phyloP scores from a whole-genome alignment of 2,329 filamentous ascomycete genomes.

The Colletotrichum musicola region DNA sequence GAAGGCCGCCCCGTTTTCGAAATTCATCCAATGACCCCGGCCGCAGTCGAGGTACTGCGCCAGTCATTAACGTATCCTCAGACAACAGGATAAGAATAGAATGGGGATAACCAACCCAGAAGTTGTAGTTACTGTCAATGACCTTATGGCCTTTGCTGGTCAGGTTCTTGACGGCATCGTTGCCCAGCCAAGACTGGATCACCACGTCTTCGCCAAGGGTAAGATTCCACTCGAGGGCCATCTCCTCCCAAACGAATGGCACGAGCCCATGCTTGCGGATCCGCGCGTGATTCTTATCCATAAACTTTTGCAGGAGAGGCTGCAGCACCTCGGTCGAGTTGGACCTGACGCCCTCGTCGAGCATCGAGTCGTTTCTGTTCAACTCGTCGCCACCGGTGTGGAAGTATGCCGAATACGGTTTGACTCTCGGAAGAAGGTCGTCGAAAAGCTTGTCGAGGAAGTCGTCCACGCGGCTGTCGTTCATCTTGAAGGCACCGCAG shows the following conservation, averaged over 20 bases:
- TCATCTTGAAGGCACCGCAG: constrained; percentile 81
- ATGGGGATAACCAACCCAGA: constrained; percentile 69
- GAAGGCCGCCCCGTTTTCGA: constrained; percentile 67
- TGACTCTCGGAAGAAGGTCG: constrained; percentile 81
- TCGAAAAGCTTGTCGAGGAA: constrained; percentile 80
- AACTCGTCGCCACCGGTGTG: constrained; percentile 92
- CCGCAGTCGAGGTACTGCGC: constrained; percentile 85
- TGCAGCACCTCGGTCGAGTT: constrained; percentile 74
- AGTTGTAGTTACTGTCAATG: constrained; percentile 81
- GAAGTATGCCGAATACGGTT: constrained; percentile 79
- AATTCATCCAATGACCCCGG: constrained; percentile 83
- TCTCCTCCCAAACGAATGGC: constrained; percentile 91
- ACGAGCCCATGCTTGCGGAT: constrained; percentile 74
- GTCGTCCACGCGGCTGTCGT: constrained; percentile 74
- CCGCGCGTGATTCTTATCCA: constrained; percentile 76
- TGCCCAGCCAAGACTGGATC: constrained; percentile 83
- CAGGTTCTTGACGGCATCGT: constrained; percentile 70
- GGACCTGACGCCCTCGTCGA: constrained; percentile 79
- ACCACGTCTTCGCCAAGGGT: constrained; percentile 78
- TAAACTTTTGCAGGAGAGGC: constrained; percentile 82
- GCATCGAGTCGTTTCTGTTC: constrained; percentile 78
- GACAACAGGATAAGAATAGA: neutral
- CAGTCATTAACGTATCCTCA: neutral
- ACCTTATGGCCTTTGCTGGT: constrained; percentile 76
- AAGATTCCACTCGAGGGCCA: constrained; percentile 82